Evolutionary conservation across 441 rosid genomes (phyloP), one percentile per base, ranked within the genome.

Genomic region (Geranium incanum): DNA sequence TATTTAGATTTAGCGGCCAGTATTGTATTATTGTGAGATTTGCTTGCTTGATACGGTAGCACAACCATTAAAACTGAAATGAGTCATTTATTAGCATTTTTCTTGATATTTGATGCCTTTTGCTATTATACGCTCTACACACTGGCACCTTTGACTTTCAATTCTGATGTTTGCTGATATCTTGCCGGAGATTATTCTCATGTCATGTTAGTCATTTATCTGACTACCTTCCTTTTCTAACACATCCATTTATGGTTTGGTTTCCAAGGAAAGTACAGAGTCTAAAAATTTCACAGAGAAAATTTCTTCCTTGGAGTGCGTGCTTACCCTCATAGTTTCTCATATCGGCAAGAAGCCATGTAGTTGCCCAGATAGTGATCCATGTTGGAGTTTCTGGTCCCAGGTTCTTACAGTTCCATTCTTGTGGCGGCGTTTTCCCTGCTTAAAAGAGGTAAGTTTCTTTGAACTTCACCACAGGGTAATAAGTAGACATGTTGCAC

Each of bases 401-500:
- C 97, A 87, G 79, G 92, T 95, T 78, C 86, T 95, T 66, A 89
- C 99, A 64, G 68, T 93, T 69, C 96, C 99, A 77, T 87, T 93
- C 79, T 71, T 93, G 77, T 95, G 98, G 98, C 73, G 77, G 79
- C 80, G 78, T 67, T 89, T 93, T 78, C 99, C 99, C 4, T 79
- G 75, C 78, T 78, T 93, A 68, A 95, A 91, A 81, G 88, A 82
- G 92, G 99, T 95, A 70, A 13, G 5, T 36, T 63, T 21, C 28
- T 7, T 39, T 39, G 43, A 39, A 39, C 43, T 7, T 39, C 43
- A 39, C 43, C 43, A 37, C 55, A 39, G 43, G 3, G 43, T 39
- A 39, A 7, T 39, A 39, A 39, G 8, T 5, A 39, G 43, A 39
- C 5, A 7, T 7, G 8, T 4, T 39, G 43, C 43, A 4, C 43